phyloP scores from a whole-genome alignment of 2,329 filamentous ascomycete species.

The Trichophyton benhamiae region DNA sequence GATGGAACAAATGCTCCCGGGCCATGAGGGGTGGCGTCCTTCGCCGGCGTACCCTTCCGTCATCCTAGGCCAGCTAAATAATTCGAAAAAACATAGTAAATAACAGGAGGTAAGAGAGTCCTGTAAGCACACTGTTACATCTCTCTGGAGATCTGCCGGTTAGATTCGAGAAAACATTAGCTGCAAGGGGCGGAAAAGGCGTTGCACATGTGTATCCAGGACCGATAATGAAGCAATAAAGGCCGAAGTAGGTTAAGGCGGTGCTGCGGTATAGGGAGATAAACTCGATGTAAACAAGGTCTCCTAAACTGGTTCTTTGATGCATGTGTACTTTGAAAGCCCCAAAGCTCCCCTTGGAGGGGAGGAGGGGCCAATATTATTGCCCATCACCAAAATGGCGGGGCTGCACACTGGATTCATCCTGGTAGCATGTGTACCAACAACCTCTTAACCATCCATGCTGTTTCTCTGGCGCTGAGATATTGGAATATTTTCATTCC shows the following conservation, averaged over 20 bases:
- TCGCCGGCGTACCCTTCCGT: not conserved
- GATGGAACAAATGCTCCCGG: too few species aligned
- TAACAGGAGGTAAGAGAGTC: not conserved
- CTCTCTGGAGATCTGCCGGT: not conserved
- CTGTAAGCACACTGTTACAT: not conserved
- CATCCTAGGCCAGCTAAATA: not conserved
- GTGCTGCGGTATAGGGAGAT: not conserved
- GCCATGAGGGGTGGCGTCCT: not conserved
- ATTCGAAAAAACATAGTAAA: not conserved
- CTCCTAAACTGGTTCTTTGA: not conserved
- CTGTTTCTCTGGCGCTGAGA: not conserved
- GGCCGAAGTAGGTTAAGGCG: not conserved
- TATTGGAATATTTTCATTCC: not conserved
- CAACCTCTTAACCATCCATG: not conserved
- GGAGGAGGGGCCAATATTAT: not conserved
- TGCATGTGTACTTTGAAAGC: not conserved
- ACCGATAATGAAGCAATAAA: not conserved
- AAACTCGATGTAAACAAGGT: not conserved
- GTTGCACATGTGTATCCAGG: not conserved
- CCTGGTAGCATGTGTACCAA: not conserved
- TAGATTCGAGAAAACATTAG: conserved; percentile 1
- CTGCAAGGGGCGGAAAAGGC: conserved; percentile 6
- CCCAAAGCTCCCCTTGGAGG: not conserved
- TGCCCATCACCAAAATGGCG: not conserved
- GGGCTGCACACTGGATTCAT: not conserved